Conservation (phyloP, 768 basidiomycete genomes). For the Suillus americanus region DNA sequence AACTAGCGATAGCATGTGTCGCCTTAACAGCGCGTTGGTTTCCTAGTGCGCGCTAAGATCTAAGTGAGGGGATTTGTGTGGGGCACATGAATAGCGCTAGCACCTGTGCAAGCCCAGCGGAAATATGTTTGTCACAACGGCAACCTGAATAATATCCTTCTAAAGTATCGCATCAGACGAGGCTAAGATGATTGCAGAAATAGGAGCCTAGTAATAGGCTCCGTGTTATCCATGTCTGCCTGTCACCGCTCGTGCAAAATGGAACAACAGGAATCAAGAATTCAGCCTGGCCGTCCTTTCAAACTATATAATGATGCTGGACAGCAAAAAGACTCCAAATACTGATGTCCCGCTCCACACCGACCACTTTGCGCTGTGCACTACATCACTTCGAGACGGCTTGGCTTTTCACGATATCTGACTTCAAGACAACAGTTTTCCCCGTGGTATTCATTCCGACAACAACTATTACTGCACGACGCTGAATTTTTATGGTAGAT, state of each 20-base stretch:
- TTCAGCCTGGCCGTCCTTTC: background rate
- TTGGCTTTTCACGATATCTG: constrained; percentile 36
- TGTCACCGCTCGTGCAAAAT: background rate
- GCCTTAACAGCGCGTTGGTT: no score
- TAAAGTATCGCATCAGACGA: rapidly evolving
- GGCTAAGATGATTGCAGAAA: background rate
- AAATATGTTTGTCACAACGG: no score
- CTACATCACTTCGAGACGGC: constrained; percentile 22
- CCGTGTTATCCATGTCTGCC: background rate
- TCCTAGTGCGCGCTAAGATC: no score
- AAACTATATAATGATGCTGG: background rate
- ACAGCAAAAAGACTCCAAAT: background rate
- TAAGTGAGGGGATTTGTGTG: no score
- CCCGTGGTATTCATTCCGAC: constrained; percentile 28
- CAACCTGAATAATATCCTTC: background rate
- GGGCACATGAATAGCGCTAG: no score
- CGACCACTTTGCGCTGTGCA: background rate
- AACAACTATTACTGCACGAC: background rate
- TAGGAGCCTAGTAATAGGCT: background rate
- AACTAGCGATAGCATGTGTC: no score
- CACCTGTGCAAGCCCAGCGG: no score
- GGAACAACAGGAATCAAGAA: background rate
- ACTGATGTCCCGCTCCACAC: background rate
- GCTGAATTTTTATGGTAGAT: constrained; percentile 9
- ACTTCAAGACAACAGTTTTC: constrained; percentile 34